Evolutionary conservation across 176 grass and related monocot species (phyloP).

Genomic region (Thalia dealbata): DNA sequence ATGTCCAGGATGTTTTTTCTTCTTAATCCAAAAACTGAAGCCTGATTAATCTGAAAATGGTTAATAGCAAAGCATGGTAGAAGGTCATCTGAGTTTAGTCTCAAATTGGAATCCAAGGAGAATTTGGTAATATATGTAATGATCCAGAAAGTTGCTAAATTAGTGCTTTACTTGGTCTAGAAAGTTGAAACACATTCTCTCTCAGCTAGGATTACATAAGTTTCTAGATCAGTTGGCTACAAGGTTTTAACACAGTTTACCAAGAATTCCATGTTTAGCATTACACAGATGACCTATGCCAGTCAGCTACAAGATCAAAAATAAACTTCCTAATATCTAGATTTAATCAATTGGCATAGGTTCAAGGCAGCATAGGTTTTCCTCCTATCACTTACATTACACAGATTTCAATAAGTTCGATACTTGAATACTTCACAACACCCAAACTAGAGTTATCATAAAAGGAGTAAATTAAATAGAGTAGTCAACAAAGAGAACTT

Average conservation of each 20-base stretch:
- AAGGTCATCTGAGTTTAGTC: not conserved
- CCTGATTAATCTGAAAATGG: not conserved
- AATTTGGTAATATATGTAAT: not conserved
- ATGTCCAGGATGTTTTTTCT: not conserved
- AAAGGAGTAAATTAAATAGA: conserved; percentile 7
- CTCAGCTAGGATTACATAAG: no score
- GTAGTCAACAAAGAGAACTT: conserved; percentile 32
- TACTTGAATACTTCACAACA: conserved; percentile 5
- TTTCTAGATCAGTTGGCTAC: no score
- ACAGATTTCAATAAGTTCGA: not conserved
- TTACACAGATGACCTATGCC: no score
- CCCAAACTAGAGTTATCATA: not conserved
- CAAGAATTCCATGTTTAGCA: no score
- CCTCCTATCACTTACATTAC: not conserved
- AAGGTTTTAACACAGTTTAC: no score
- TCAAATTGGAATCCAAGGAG: not conserved
- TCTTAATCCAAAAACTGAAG: not conserved
- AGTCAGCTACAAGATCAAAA: no score
- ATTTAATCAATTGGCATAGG: no score
- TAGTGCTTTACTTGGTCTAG: no score
- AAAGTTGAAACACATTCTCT: no score
- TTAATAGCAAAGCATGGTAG: not conserved
- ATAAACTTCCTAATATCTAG: no score
- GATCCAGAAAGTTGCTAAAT: not conserved
- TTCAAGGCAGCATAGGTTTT: no score